phyloP scores from a whole-genome alignment of 345 rosid species.

The Eucalyptus erythrocorys region DNA sequence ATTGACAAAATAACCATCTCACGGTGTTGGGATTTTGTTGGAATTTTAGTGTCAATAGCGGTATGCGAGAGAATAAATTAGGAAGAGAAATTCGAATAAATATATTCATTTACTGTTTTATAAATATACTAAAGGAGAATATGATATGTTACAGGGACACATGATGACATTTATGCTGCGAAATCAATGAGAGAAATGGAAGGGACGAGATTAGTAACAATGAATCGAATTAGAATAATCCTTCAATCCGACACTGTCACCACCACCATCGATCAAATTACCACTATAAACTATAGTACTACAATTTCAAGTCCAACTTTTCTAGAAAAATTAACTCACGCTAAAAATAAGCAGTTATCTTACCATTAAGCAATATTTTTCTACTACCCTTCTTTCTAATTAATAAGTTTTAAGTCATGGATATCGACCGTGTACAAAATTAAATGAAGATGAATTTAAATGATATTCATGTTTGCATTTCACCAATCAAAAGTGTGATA shows the following conservation, averaged over 20 bases:
- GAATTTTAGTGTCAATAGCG: neutral
- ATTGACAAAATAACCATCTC: neutral
- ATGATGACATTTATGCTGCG: neutral
- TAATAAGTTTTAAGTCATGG: neutral
- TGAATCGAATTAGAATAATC: neutral
- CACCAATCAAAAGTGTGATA: neutral
- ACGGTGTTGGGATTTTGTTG: neutral
- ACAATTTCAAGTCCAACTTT: neutral
- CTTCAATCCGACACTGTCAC: rapidly evolving
- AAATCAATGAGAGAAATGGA: neutral
- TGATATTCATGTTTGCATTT: neutral
- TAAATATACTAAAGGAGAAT: neutral
- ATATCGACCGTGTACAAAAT: neutral
- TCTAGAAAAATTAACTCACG: neutral
- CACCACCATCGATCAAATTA: neutral
- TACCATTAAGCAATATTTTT: neutral
- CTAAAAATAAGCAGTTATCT: neutral
- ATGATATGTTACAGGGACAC: rapidly evolving
- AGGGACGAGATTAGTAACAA: neutral
- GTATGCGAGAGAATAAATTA: neutral
- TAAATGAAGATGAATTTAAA: neutral
- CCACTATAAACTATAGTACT: neutral
- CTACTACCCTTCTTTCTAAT: neutral
- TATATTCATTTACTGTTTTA: neutral
- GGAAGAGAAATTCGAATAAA: neutral